Evolutionary conservation across 352 stramenopile genomes (phyloP).

Genomic region (Pythium rishiriense): DNA sequence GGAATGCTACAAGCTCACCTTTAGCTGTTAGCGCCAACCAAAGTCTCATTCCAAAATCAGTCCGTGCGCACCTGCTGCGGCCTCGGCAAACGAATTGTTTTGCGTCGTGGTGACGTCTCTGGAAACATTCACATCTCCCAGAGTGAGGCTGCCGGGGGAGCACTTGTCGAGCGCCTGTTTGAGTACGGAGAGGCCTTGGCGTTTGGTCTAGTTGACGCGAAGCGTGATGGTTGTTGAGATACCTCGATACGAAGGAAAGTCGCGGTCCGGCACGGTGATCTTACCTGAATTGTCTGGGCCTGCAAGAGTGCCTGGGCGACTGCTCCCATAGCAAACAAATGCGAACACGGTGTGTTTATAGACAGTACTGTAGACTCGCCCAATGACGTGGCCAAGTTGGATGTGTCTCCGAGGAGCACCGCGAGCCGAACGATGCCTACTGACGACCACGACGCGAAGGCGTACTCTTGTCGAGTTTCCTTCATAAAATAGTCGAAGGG

Average conservation of each 20-base stretch:
- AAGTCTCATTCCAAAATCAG: neutral
- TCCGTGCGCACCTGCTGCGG: slow-evolving; percentile 6
- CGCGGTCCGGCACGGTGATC: neutral
- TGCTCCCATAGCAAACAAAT: slow-evolving; percentile 40
- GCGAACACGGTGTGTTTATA: slow-evolving; percentile 43
- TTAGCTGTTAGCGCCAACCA: neutral
- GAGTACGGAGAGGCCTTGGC: slow-evolving; percentile 11
- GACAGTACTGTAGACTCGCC: neutral
- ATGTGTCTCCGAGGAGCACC: neutral
- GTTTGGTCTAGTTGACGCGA: slow-evolving; percentile 3
- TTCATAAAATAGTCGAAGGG: slow-evolving; percentile 56
- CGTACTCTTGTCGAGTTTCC: slow-evolving; percentile 47
- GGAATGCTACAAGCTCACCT: slow-evolving; percentile 31
- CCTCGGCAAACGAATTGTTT: slow-evolving; percentile 1
- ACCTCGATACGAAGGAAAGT: neutral
- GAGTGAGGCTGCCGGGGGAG: neutral
- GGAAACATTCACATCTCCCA: neutral
- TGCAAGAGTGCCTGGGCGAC: slow-evolving; percentile 21
- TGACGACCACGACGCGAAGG: slow-evolving; percentile 61
- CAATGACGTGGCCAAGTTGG: neutral
- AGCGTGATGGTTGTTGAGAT: neutral
- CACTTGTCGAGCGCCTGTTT: slow-evolving; percentile 13
- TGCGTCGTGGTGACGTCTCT: neutral
- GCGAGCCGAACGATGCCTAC: slow-evolving; percentile 44
- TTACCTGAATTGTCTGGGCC: slow-evolving; percentile 15